Evolutionary conservation across 768 basidiomycete species (phyloP), one percentile per base, ranked within the genome.

Genomic region (Amanita thiersii): DNA sequence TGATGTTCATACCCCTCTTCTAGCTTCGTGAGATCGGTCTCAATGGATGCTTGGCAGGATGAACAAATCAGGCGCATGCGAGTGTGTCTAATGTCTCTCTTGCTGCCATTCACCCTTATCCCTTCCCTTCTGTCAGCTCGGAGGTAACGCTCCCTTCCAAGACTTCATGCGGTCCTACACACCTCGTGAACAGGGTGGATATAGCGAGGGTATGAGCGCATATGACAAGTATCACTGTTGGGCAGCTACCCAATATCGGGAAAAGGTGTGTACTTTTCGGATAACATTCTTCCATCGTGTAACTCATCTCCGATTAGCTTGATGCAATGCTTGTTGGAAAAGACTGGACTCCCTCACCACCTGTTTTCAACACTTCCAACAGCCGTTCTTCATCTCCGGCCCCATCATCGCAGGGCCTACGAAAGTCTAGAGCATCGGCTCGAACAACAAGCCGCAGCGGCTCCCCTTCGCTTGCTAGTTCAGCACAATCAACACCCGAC

Each of bases 41-140:
- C 91, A 40, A 97, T 96, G 93, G 93, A 96, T 63, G 86, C 90
- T 50, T 96, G 92, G 90, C 82, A 86, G 50, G 75, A 80, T 26
- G 89, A 93, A 45, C 91, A 96, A 61, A 65, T 90, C 49, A 80
- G 59, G 53, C 74, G 87, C 49, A 97, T 99, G 91, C 81, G 86
- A 79, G 90, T 91, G 37, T 39, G 66, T 43, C 36, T 35, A 29
- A 37, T 33, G 25, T 39, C 31, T 30, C 34, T 45, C 34, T 26
- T 43, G 20, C 17, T 38, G 21, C 33, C 26, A n/a, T 11, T 45
- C 32, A 25, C 46, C 37, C 40, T 35, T 15, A 40, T 28, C 32
- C 12, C 11, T 37, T 29, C 18, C 40, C 45, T 52, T 45, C 42
- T 35, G 14, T 28, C 43, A 93, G 84, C 71, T 87, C 38, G 93